Evolutionary conservation across 805 yeast species (phyloP).

Genomic region (Candida chilensis): DNA sequence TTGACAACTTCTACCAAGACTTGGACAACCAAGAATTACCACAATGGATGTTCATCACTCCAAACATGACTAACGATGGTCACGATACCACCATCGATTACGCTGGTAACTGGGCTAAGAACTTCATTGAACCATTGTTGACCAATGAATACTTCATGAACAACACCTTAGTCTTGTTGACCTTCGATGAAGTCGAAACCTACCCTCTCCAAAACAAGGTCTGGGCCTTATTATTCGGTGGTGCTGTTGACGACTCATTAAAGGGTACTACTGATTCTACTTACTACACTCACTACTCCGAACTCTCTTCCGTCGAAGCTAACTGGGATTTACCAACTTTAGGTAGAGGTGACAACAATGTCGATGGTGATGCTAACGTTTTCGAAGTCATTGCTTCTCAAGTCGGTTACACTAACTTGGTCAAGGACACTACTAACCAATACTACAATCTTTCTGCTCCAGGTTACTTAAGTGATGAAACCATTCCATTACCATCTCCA

Average conservation of each 20-base stretch:
- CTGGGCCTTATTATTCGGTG: slow-evolving; percentile 36
- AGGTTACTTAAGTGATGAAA: slow-evolving; percentile 19
- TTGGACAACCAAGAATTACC: slow-evolving; percentile 29
- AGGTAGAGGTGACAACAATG: slow-evolving; percentile 25
- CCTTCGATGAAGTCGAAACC: slow-evolving; percentile 41
- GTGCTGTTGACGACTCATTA: slow-evolving; percentile 27
- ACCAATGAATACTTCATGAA: slow-evolving; percentile 36
- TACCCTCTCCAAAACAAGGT: slow-evolving; percentile 34
- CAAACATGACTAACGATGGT: slow-evolving; percentile 46
- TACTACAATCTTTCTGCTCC: slow-evolving; percentile 19
- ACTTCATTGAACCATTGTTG: slow-evolving; percentile 33
- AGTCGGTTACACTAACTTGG: slow-evolving; percentile 15
- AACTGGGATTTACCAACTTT: slow-evolving; percentile 41
- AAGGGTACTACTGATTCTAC: slow-evolving; percentile 36
- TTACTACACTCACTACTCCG: slow-evolving; percentile 44
- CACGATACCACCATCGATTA: slow-evolving; percentile 36
- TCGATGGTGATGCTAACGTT: slow-evolving; percentile 39
- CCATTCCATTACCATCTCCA: slow-evolving; percentile 21
- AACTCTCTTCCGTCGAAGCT: slow-evolving; percentile 37
- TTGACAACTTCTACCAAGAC: slow-evolving; percentile 32
- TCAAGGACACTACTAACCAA: slow-evolving; percentile 19
- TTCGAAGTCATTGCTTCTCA: slow-evolving; percentile 29
- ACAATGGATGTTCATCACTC: slow-evolving; percentile 45
- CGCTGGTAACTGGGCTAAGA: slow-evolving; percentile 36
- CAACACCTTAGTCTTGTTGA: slow-evolving; percentile 32